phyloP scores from a whole-genome alignment of 768 basidiomycete species.

The Suillus cothurnatus region DNA sequence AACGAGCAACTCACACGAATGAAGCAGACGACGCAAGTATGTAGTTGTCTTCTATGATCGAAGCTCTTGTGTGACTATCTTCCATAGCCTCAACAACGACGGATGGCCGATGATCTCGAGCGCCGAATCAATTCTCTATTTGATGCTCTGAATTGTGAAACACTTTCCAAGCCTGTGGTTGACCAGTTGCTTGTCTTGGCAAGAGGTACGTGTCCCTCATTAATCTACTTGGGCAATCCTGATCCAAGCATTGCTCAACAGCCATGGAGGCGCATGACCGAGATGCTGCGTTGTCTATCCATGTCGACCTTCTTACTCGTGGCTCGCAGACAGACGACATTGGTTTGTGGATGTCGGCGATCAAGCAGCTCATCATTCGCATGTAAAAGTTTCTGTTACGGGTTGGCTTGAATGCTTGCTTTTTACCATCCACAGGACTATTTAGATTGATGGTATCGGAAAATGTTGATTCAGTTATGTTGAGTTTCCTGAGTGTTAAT shows the following conservation, averaged over 20 bases:
- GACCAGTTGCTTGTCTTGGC: constrained; percentile 73
- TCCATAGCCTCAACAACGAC: constrained; percentile 77
- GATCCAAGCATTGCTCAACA: constrained; percentile 31
- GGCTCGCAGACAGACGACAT: constrained; percentile 85
- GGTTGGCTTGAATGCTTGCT: not conserved
- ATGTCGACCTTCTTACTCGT: constrained; percentile 81
- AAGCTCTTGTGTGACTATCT: not conserved
- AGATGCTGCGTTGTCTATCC: constrained; percentile 75
- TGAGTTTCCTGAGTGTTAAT: not conserved
- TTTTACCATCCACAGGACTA: constrained; percentile 8
- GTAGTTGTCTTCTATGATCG: constrained; percentile 29
- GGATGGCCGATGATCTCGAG: constrained; percentile 85
- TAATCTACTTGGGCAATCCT: not conserved
- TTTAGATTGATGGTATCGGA: constrained; percentile 2
- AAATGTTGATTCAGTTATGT: not conserved
- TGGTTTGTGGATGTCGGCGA: constrained; percentile 82
- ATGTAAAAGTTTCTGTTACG: constrained; percentile 39
- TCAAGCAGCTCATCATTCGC: constrained; percentile 85
- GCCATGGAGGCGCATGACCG: constrained; percentile 84
- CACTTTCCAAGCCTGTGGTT: constrained; percentile 67
- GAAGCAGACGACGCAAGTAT: constrained; percentile 76
- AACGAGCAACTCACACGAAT: constrained; percentile 61
- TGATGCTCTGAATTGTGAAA: constrained; percentile 91
- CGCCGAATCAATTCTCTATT: constrained; percentile 84
- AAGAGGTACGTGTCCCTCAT: constrained; percentile 54